Base-by-base conservation (phyloP, 345 rosid genomes). In the Citrus cavaleriei region DNA sequence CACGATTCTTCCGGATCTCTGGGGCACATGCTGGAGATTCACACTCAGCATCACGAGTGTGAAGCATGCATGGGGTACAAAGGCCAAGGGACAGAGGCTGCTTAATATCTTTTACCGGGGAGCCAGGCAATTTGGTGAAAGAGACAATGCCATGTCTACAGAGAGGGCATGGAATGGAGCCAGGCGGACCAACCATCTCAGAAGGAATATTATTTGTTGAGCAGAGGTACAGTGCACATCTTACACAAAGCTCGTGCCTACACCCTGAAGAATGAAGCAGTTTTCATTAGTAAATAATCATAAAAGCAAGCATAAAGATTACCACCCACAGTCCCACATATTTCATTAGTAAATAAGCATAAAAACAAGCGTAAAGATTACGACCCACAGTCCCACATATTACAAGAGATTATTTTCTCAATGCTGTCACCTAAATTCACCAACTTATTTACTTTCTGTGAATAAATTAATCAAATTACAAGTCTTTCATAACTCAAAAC, bases 101-200 rank as follows among this genome's bases (percentile, higher is more conserved):
- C 81, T 89, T 93, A 72, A 83, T 83, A 84, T 87, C 99, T 79
- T 84, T 92, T 16, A 81, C 87, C 0, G 84, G 85, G 76, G 95
- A 96, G 77, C 95, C 90, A 0, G 95, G 91, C 63, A 93, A 80
- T 76, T 91, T 92, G 63, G 75, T 74, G 18, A 96, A 96, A 32
- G 95, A 90, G 13, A 90, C 89, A 70, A 94, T 93, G 63, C 95
- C 94, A 16, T 91, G 93, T 84, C 99, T 92, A 78, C 99, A 97
- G 54, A 97, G 97, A 38, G 99, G 98, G 78, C 99, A 97, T 7
- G 99, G 98, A 63, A 97, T 91, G 58, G 98, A 91, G 12, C 99
- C 99, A 4, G 93, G 91, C 3, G 91, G 98, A 42, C 84, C 92
- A 8, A 81, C 84, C 72, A 84, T 78, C 66, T 92, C 95, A 1